phyloP scores from a whole-genome alignment of 371 early-diverging fungal species.

The Mortierella sp. region DNA sequence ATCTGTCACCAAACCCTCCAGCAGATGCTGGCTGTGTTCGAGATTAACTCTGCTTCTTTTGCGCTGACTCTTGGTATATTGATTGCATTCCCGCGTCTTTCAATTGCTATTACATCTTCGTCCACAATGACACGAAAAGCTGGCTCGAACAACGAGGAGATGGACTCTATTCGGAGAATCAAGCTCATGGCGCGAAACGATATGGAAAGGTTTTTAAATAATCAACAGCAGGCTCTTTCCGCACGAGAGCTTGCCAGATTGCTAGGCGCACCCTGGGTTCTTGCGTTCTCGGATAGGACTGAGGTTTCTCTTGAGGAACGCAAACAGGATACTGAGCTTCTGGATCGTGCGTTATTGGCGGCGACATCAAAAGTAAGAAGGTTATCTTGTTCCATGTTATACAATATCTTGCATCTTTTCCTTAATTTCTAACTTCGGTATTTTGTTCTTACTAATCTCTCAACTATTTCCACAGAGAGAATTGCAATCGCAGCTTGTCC shows the following conservation, averaged over 20 bases:
- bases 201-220: constrained; percentile 25
- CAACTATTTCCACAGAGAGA: constrained; percentile 25
- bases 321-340: constrained; percentile 26
- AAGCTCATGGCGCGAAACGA: constrained; percentile 31
- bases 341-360: constrained; percentile 31
- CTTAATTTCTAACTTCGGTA: background rate
- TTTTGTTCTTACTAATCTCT: background rate
- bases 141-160: constrained; percentile 4
- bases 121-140: constrained; percentile 15
- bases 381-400: background rate
- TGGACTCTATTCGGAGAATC: constrained; percentile 25
- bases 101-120: constrained; percentile 61
- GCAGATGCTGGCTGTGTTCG: constrained; percentile 29
- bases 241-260: constrained; percentile 34
- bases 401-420: background rate
- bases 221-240: constrained; percentile 23
- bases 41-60: constrained; percentile 32
- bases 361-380: constrained; percentile 37
- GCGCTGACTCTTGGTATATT: constrained; percentile 35
- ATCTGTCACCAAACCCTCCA: constrained; percentile 37
- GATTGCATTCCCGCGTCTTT: constrained; percentile 65
- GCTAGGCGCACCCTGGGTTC: constrained; percentile 50
- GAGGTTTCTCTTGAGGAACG: constrained; percentile 33
- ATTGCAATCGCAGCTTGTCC: constrained; percentile 46
- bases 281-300: constrained; percentile 43